These are phyloP conservation scores for Cladorrhinum sp. DNA, from an alignment of 2,329 filamentous ascomycete species.

Conservation along the genomic window DNA sequence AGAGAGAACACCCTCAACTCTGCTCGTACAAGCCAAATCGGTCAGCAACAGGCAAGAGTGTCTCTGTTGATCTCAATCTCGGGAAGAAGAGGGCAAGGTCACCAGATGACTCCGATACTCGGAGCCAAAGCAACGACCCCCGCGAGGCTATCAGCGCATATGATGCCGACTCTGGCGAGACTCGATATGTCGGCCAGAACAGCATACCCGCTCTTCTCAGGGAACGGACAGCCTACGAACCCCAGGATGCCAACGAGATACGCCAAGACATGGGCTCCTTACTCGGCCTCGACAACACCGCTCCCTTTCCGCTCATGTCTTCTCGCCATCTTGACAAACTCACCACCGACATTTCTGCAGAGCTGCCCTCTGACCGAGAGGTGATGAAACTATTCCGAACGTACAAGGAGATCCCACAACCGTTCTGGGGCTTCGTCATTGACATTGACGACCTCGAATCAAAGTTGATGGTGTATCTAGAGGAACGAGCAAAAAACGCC, in stretches of 20 bases:
- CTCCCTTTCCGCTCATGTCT: slow-evolving; percentile 66
- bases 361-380: slow-evolving; percentile 62
- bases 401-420: slow-evolving; percentile 65
- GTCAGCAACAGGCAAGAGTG: slow-evolving; percentile 36
- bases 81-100: slow-evolving; percentile 44
- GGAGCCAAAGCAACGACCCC: slow-evolving; percentile 39
- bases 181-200: slow-evolving; percentile 64
- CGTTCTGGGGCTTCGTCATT: slow-evolving; percentile 66
- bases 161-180: slow-evolving; percentile 51
- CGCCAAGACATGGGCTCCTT: slow-evolving; percentile 65
- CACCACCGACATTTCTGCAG: slow-evolving; percentile 57
- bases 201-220: slow-evolving; percentile 64
- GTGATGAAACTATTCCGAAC: slow-evolving; percentile 65
- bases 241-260: slow-evolving; percentile 52
- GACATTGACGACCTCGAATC: slow-evolving; percentile 65
- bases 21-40: slow-evolving; percentile 66
- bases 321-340: slow-evolving; percentile 57
- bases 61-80: slow-evolving; percentile 29
- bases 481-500: slow-evolving; percentile 58
- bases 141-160: slow-evolving; percentile 35
- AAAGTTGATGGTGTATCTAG: slow-evolving; percentile 62
- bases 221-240: slow-evolving; percentile 56
- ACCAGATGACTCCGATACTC: slow-evolving; percentile 37
- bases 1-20: slow-evolving; percentile 61
- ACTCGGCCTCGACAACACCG: slow-evolving; percentile 62